Base-by-base conservation (phyloP, 176 grass and related monocot genomes). In the Eremochloa ophiuroides region DNA sequence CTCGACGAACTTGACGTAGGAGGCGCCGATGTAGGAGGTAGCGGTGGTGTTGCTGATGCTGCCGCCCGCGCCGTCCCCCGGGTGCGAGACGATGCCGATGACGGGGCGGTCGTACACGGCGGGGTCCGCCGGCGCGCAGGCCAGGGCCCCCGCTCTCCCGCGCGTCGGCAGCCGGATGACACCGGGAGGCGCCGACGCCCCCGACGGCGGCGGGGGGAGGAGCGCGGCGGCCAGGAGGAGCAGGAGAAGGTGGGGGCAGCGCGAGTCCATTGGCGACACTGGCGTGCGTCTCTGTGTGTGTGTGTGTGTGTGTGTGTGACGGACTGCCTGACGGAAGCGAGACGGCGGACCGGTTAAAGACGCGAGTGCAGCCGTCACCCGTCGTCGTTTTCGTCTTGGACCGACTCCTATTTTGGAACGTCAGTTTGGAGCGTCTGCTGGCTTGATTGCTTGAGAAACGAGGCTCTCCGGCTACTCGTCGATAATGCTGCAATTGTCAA, bases 1-100 rank as follows among this genome's bases (percentile, higher is more conserved):
- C 83, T 98, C 93, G 73, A 95, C 93, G 84, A 95, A 98, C 84
- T 98, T 98, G 77, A 98, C 85, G 79, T 95, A 95, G 78, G 93
- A 95, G 3, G 78, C 82, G 16, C 59, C 80, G 71, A 91, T 89
- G 84, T 88, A 89, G 70, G 89, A 95, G 33, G 77, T 69, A 31
- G 77, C 62, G 23, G 82, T 84, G 62, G 31, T 51, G 83, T 88
- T 92, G 71, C 76, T 85, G 64, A 95, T 85, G 71, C 86, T 75
- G 23, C 90, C 96, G 10, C 65, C 69, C 6, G 87, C 88, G 27
- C 93, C 88, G 78, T 95, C 92, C 28, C 95, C 92, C 41, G 95
- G 95, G 77, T 97, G 95, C 83, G 77, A 83, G 14, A 97, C 89
- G 87, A 97, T 94, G 53, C 95, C 95, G 88, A 98, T 89, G 70